Percentiles rank a stretch among this genome's conserved stretches.
These are phyloP conservation scores for Russula dissimulans DNA, from an alignment of 768 basidiomycete species.

Conservation along the genomic window DNA sequence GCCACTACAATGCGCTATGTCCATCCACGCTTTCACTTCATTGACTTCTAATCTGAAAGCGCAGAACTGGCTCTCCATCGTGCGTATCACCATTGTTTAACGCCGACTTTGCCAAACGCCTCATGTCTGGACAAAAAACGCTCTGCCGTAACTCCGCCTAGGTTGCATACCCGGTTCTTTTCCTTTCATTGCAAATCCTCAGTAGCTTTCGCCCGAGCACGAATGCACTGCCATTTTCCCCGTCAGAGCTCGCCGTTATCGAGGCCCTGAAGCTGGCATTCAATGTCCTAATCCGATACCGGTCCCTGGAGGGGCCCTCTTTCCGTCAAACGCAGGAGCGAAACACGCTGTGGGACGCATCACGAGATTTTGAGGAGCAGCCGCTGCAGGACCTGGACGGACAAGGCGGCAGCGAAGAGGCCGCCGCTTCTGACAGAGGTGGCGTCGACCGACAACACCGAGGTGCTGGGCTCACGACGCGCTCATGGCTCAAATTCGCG, in stretches of 20 bases:
- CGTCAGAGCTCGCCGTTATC: constrained; percentile 9
- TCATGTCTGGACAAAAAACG: not conserved
- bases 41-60: not conserved
- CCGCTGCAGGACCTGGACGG: not conserved
- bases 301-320: not conserved
- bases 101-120: not conserved
- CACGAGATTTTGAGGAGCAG: constrained; percentile 6
- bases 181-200: constrained; percentile 7
- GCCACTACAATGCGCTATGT: constrained; percentile 6
- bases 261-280: constrained; percentile 14
- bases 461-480: not conserved
- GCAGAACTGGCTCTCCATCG: constrained; percentile 6
- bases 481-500: not conserved
- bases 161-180: constrained; percentile 10
- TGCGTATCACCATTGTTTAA: not conserved
- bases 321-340: not conserved
- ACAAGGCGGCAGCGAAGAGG: not conserved
- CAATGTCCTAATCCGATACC: constrained; percentile 1
- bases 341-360: constrained; percentile 1
- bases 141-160: not conserved
- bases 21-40: not conserved
- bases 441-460: not conserved
- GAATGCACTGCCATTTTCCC: not conserved
- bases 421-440: not conserved
- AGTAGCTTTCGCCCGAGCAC: not conserved